These are phyloP conservation scores for Leishmania lainsoni DNA, from an alignment of 208 protist species.

Conservation along the genomic window DNA sequence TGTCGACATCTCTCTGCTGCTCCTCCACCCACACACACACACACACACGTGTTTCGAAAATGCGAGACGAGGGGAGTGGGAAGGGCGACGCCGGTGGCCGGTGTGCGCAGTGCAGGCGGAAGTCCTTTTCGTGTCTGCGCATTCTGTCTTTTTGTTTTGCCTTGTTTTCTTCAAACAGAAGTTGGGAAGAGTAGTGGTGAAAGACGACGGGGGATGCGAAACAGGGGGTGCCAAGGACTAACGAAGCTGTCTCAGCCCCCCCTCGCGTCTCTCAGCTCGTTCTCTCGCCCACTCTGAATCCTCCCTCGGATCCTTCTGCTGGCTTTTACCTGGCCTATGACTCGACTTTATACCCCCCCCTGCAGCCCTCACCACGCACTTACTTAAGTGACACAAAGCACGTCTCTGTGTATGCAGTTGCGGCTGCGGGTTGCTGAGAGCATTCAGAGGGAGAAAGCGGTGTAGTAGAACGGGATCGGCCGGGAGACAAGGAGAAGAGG, in stretches of 20 bases:
- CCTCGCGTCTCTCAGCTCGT: not conserved
- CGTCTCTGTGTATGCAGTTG: not conserved
- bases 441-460: not conserved
- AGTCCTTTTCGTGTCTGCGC: not conserved
- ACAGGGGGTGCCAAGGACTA: not conserved
- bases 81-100: not conserved
- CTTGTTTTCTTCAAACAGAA: not conserved
- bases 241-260: not conserved
- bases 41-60: not conserved
- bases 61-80: not conserved
- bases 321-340: not conserved
- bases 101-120: not conserved
- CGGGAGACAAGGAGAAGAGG: not conserved
- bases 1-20: not conserved
- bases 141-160: not conserved
- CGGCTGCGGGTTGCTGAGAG: too few species aligned
- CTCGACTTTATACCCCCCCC: not conserved
- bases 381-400: not conserved
- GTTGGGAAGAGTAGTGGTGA: not conserved
- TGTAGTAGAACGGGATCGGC: not conserved
- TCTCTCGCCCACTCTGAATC: not conserved
- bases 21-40: not conserved
- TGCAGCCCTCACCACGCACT: not conserved
- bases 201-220: not conserved
- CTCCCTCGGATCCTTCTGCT: not conserved